Conservation (phyloP, 805 yeast genomes). For the Candida loeiensis region DNA sequence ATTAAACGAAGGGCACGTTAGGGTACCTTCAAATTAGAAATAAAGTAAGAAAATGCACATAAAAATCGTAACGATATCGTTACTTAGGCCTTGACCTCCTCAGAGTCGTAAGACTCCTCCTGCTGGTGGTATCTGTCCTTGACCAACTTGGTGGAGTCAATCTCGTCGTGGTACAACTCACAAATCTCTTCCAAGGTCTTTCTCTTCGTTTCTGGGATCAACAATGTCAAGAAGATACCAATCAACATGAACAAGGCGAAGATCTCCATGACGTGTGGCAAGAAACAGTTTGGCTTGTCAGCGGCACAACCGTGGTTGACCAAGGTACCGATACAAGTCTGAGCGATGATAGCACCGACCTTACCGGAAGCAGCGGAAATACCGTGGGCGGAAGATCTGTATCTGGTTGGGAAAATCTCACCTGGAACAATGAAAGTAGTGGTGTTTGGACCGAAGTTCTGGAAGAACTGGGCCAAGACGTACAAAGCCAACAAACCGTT, state of each 20-base stretch:
- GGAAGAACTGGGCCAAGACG: slow-evolving; percentile 80
- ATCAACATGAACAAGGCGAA: slow-evolving; percentile 87
- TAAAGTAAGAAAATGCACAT: not conserved
- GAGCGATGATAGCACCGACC: slow-evolving; percentile 90
- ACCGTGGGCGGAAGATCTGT: slow-evolving; percentile 95
- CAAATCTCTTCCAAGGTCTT: slow-evolving; percentile 81
- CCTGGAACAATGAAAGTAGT: slow-evolving; percentile 91
- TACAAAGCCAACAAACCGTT: slow-evolving; percentile 73
- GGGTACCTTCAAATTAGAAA: not conserved
- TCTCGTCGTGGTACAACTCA: slow-evolving; percentile 81
- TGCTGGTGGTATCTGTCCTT: slow-evolving; percentile 37
- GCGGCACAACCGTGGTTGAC: slow-evolving; percentile 72
- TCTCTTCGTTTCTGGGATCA: slow-evolving; percentile 89
- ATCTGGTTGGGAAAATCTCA: slow-evolving; percentile 90
- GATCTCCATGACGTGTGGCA: slow-evolving; percentile 91
- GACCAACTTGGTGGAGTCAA: slow-evolving; percentile 42
- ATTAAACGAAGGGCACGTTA: not conserved
- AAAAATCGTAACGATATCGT: not conserved
- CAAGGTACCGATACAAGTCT: slow-evolving; percentile 81
- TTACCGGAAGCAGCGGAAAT: slow-evolving; percentile 90
- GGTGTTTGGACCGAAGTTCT: slow-evolving; percentile 90
- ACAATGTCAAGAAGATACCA: slow-evolving; percentile 62
- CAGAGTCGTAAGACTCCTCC: slow-evolving; percentile 36
- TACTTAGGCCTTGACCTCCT: slow-evolving; percentile 11
- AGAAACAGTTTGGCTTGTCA: slow-evolving; percentile 64